Evolutionary conservation across 768 basidiomycete genomes (phyloP).

Genomic region (Suillus weaverae): DNA sequence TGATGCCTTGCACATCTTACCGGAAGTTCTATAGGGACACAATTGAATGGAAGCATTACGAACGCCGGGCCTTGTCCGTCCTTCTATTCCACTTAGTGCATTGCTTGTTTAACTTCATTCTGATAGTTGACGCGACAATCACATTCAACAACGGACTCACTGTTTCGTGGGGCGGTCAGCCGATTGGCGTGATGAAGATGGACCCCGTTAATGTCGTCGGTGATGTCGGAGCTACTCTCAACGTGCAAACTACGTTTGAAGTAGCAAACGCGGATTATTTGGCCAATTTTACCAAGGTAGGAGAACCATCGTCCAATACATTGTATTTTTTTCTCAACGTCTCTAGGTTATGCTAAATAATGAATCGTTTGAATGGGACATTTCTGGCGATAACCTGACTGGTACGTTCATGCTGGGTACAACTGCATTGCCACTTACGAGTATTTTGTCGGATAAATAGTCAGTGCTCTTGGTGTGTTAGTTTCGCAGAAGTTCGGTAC

Average conservation of each 20-base stretch:
- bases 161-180: slow-evolving; percentile 57
- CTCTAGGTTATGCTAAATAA: slow-evolving; percentile 55
- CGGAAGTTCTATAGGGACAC: slow-evolving; percentile 39
- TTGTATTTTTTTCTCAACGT: background rate
- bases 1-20: background rate
- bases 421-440: slow-evolving; percentile 9
- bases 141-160: slow-evolving; percentile 61
- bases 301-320: background rate
- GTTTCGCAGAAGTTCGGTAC: background rate
- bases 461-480: slow-evolving; percentile 53
- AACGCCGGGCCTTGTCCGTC: slow-evolving; percentile 72
- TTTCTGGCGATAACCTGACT: slow-evolving; percentile 62
- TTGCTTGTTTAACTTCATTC: slow-evolving; percentile 9
- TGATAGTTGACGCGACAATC: slow-evolving; percentile 63
- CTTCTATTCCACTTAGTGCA: background rate
- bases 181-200: slow-evolving; percentile 62
- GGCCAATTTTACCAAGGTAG: slow-evolving; percentile 64
- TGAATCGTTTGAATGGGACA: slow-evolving; percentile 69
- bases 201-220: slow-evolving; percentile 55
- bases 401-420: slow-evolving; percentile 35
- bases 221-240: slow-evolving; percentile 63
- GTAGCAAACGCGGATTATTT: slow-evolving; percentile 58
- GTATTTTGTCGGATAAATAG: slow-evolving; percentile 29
- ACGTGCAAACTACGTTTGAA: slow-evolving; percentile 53
- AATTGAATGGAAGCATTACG: slow-evolving; percentile 60